A percentile compares a stretch with the other conserved stretches of the same genome.
Evolutionary conservation across 2,329 filamentous ascomycete species (phyloP).

Genomic region (Ascosphaera aggregata): DNA sequence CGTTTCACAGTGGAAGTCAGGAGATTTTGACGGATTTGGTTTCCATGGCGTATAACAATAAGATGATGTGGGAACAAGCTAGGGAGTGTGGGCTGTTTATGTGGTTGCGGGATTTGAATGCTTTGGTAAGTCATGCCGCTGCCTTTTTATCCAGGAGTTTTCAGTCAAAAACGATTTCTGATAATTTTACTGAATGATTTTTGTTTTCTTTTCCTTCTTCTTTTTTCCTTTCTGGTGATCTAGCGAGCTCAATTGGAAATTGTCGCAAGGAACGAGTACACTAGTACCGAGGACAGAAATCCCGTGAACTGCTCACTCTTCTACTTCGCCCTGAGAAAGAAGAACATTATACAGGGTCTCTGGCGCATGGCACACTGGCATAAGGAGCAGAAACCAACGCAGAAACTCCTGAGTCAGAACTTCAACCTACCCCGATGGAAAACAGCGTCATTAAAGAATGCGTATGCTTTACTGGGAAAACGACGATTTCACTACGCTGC

Average conservation of each 20-base stretch:
- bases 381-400: constrained; percentile 59
- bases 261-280: constrained; percentile 87
- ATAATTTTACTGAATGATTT: too few relatives aligned
- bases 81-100: constrained; percentile 78
- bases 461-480: constrained; percentile 82
- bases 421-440: constrained; percentile 73
- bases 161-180: too few relatives aligned
- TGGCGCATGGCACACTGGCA: constrained; percentile 93
- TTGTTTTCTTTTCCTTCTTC: too few relatives aligned
- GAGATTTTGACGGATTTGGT: constrained; percentile 77
- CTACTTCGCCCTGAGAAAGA: constrained; percentile 80
- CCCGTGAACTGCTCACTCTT: constrained; percentile 78
- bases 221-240: constrained; percentile 1
- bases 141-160: too few relatives aligned
- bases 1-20: constrained; percentile 34
- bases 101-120: constrained; percentile 62
- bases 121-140: constrained; percentile 52
- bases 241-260: constrained; percentile 61
- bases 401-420: constrained; percentile 65
- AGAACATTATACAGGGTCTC: constrained; percentile 66
- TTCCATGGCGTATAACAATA: constrained; percentile 52
- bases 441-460: constrained; percentile 81
- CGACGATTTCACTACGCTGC: constrained; percentile 85
- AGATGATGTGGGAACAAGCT: constrained; percentile 65
- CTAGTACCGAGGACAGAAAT: constrained; percentile 64